These are phyloP conservation scores for Durio zibethinus DNA, from an alignment of 345 rosid species.

Conservation along the genomic window DNA sequence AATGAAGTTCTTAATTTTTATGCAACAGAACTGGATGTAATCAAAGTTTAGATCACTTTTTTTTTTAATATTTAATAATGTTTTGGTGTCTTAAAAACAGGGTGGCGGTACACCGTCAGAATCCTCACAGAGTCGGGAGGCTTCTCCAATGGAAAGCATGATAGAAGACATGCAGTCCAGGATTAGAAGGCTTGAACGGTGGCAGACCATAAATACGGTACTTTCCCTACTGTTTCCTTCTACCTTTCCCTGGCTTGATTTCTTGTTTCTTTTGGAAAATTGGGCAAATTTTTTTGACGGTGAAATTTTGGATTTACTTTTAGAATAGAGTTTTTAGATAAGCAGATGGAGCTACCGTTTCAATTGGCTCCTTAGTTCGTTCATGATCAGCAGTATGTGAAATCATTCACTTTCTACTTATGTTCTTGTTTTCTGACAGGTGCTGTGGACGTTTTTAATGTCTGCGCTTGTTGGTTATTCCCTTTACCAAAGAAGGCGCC, in stretches of 20 bases:
- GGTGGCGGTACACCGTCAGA: constrained; percentile 70
- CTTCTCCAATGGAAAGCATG: constrained; percentile 58
- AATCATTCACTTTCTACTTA: neutral
- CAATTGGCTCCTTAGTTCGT: neutral
- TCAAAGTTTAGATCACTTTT: neutral
- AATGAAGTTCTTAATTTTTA: neutral
- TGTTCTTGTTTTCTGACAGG: constrained; percentile 37
- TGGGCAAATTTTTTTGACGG: neutral
- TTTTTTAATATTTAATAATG: constrained; percentile 1
- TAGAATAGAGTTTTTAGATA: neutral
- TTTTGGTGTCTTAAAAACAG: constrained; percentile 34
- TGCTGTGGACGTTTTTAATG: constrained; percentile 94
- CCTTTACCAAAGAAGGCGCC: constrained; percentile 57
- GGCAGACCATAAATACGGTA: constrained; percentile 96
- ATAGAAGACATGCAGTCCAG: constrained; percentile 89
- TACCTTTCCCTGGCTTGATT: neutral
- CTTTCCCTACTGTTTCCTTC: neutral
- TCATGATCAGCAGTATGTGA: neutral
- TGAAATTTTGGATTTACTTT: neutral
- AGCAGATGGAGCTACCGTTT: neutral
- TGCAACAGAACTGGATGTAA: neutral
- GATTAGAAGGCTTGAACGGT: constrained; percentile 62
- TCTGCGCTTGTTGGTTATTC: constrained; percentile 94
- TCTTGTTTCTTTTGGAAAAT: neutral
- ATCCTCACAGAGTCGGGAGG: constrained; percentile 73